Base-by-base conservation (phyloP, 306 rosid species). In the Arachis hypogaea region DNA sequence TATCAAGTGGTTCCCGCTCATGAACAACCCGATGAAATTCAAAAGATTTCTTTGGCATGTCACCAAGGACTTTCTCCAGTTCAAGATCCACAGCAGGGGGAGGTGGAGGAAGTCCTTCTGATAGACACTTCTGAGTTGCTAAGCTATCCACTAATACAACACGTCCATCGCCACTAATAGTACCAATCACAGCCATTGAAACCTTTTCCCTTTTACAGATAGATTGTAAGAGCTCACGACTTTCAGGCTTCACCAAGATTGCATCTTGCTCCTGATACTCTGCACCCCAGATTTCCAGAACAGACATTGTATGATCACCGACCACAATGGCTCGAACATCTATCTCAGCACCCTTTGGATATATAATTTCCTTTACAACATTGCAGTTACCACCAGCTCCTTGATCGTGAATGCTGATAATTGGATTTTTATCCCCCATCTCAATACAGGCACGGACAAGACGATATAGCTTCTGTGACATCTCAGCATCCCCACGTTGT, bases 341-440 rank as follows among this genome's bases (percentile, higher is more conserved):
- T 30, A 89, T 92, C 82, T 87, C 84, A 50, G 96, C 98, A 60
- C 93, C 97, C 73, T 86, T 80, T 2, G 96, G 97, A 60, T 86
- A 88, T 76, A 92, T 92, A 44, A 89, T 92, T 73, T 92, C 98
- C 86, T 92, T 92, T 9, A 92, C 98, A 58, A 92, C 98, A 59
- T 92, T 89, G 68, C 96, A 92, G 80, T 92, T 92, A 72, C 98
- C 98, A 72, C 98, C 96, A 71, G 98, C 98, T 66, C 98, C 98
- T 65, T 92, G 96, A 68, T 92, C 98, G 82, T 92, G 98, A 82
- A 90, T 92, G 82, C 98, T 90, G 55, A 92, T 79, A 57, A 92
- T 92, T 2, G 98, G 97, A 73, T 92, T 92, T 66, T 81, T 78
- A 66, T 92, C 92, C 70, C 91, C 97, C 98, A 93, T 88, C 72